Conservation (phyloP, 306 rosid genomes). For the Pachyrhizus erosus region DNA sequence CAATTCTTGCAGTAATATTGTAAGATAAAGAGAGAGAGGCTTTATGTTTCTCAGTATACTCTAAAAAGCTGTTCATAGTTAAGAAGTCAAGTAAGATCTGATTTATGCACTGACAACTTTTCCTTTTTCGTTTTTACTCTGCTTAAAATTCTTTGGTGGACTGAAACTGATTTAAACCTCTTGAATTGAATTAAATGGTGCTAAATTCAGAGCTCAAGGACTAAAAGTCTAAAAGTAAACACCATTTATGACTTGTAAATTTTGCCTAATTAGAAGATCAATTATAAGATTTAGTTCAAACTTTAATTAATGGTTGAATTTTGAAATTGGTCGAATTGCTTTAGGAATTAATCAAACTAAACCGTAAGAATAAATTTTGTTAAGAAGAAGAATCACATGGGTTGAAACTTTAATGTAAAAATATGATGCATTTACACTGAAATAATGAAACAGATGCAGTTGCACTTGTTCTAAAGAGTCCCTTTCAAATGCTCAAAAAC, state of each 20-base stretch:
- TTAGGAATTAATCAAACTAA: background rate
- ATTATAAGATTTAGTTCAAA: background rate
- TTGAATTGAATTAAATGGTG: background rate
- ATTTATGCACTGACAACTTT: slow-evolving; percentile 14
- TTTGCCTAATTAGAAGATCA: background rate
- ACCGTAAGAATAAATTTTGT: background rate
- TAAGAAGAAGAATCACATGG: slow-evolving; percentile 52
- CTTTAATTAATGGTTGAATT: background rate
- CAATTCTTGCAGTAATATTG: background rate
- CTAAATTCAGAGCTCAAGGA: background rate
- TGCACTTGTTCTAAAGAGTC: slow-evolving; percentile 49
- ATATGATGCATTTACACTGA: slow-evolving; percentile 43
- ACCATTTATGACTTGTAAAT: background rate
- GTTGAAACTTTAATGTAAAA: slow-evolving; percentile 31
- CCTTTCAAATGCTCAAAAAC: slow-evolving; percentile 53
- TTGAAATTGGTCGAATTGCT: background rate
- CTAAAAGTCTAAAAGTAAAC: background rate
- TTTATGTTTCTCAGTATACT: background rate
- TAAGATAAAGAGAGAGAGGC: slow-evolving; percentile 6
- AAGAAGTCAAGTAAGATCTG: slow-evolving; percentile 13
- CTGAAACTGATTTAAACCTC: background rate
- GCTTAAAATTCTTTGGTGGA: background rate
- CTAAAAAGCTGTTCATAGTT: slow-evolving; percentile 4
- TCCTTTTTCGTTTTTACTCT: background rate
- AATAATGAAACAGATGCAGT: slow-evolving; percentile 51